These are phyloP conservation scores for Penicilliopsis zonata DNA, from an alignment of 495 filamentous ascomycete genomes.

Conservation along the genomic window DNA sequence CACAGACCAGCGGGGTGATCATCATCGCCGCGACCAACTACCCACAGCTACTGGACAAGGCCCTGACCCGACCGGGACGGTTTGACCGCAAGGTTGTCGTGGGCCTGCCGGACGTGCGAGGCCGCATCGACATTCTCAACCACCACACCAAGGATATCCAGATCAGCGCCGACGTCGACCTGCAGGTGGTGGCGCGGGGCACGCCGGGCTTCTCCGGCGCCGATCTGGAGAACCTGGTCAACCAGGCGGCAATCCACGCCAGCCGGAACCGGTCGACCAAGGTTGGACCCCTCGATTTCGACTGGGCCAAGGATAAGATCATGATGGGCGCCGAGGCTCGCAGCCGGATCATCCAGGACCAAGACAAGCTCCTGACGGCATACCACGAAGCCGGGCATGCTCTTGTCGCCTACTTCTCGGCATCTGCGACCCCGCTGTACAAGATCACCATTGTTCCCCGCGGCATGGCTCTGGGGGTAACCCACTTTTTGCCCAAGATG, in stretches of 20 bases:
- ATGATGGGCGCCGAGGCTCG: conserved; percentile 91
- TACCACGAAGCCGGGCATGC: conserved; percentile 98
- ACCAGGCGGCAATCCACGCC: conserved; percentile 88
- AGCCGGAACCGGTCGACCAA: conserved; percentile 62
- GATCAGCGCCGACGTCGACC: conserved; percentile 64
- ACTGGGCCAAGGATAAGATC: conserved; percentile 97
- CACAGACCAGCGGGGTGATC: conserved; percentile 86
- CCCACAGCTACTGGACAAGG: conserved; percentile 86
- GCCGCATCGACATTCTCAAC: conserved; percentile 79
- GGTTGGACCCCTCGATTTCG: conserved; percentile 71
- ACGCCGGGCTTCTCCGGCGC: conserved; percentile 91
- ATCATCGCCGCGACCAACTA: conserved; percentile 95
- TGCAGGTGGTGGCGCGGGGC: conserved; percentile 67
- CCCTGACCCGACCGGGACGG: conserved; percentile 83
- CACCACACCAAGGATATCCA: conserved; percentile 87
- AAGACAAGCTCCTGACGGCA: conserved; percentile 81
- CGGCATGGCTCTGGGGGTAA: conserved; percentile 74
- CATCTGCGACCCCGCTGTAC: conserved; percentile 64
- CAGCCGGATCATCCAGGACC: conserved; percentile 75
- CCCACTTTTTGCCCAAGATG: conserved; percentile 74
- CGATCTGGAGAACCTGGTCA: conserved; percentile 90
- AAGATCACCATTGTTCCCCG: conserved; percentile 95
- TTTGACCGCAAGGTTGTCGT: conserved; percentile 89
- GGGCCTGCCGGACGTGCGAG: conserved; percentile 87
- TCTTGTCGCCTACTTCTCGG: conserved; percentile 71